phyloP scores from a whole-genome alignment of 2,329 filamentous ascomycete species.

The Talaromyces sp. region DNA sequence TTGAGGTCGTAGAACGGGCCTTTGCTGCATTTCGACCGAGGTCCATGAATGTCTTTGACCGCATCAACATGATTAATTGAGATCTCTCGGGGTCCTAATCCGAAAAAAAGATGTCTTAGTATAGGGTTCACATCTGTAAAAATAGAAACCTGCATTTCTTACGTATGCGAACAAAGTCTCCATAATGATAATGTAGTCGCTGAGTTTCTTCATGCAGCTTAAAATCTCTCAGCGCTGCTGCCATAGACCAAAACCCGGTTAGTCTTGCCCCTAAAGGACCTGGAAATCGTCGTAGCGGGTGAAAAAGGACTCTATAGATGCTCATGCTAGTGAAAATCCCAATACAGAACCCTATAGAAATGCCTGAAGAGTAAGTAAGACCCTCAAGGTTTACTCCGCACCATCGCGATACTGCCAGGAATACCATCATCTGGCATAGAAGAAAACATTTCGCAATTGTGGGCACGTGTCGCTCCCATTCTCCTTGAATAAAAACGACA shows the following conservation, averaged over 20 bases:
- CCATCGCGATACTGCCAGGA: background rate
- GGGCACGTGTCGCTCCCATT: background rate
- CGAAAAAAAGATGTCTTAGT: background rate
- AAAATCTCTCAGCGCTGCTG: background rate
- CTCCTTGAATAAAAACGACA: background rate
- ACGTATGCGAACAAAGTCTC: slow-evolving; percentile 1
- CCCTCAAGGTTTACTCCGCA: background rate
- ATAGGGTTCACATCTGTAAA: background rate
- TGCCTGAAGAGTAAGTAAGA: background rate
- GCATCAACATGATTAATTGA: background rate
- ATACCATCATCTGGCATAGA: background rate
- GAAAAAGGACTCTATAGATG: too few relatives aligned
- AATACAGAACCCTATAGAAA: background rate
- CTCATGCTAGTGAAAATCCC: too few relatives aligned
- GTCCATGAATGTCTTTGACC: background rate
- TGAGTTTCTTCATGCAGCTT: background rate
- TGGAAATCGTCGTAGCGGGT: too few relatives aligned
- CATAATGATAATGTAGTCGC: background rate
- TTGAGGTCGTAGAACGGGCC: background rate
- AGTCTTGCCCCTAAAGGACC: too few relatives aligned
- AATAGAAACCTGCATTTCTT: background rate
- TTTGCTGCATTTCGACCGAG: background rate
- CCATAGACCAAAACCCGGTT: background rate
- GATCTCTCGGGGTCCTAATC: background rate
- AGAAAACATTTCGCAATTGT: background rate